Percentiles rank a stretch among this genome's conserved stretches.
These are phyloP conservation scores for Nannochloropsis salina DNA, from an alignment of 108 stramenopile genomes.

Conservation along the genomic window DNA sequence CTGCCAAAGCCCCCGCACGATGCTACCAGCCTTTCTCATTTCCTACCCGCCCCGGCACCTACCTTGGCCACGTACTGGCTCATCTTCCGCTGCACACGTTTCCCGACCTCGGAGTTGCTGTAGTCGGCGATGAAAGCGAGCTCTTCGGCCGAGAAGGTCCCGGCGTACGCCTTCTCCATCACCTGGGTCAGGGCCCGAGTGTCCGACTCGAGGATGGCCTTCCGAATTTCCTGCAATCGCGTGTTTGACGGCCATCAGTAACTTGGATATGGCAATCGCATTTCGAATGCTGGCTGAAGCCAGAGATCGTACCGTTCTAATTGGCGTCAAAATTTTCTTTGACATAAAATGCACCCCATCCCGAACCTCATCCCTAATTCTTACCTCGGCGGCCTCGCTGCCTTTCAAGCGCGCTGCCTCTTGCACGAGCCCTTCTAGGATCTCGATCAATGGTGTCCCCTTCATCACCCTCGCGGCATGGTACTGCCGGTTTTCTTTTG, in stretches of 20 bases:
- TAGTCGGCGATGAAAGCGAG: slow-evolving; percentile 2
- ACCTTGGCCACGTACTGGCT: slow-evolving; percentile 3
- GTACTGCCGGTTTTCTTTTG: slow-evolving; percentile 16
- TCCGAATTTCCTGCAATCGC: neutral
- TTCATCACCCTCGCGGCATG: neutral
- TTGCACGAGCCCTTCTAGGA: neutral
- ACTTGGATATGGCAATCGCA: too few species aligned
- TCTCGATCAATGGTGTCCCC: slow-evolving; percentile 1
- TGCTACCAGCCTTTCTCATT: neutral
- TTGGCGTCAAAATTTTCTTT: too few species aligned
- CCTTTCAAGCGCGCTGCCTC: slow-evolving; percentile 2
- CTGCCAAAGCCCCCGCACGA: too few species aligned
- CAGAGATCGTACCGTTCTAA: too few species aligned
- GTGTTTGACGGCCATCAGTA: neutral
- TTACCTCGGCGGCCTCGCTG: neutral
- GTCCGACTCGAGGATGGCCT: slow-evolving; percentile 4
- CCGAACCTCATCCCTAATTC: neutral
- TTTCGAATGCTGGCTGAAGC: too few species aligned
- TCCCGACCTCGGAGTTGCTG: slow-evolving; percentile 4
- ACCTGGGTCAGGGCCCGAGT: neutral
- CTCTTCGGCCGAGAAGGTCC: slow-evolving; percentile 10
- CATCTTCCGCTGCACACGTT: slow-evolving; percentile 19
- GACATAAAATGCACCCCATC: too few species aligned
- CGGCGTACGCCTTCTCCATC: neutral
- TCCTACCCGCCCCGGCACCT: neutral